Evolutionary conservation across 441 rosid species (phyloP), one percentile per base, ranked within the genome.

Genomic region (Euphorbia celastroides): DNA sequence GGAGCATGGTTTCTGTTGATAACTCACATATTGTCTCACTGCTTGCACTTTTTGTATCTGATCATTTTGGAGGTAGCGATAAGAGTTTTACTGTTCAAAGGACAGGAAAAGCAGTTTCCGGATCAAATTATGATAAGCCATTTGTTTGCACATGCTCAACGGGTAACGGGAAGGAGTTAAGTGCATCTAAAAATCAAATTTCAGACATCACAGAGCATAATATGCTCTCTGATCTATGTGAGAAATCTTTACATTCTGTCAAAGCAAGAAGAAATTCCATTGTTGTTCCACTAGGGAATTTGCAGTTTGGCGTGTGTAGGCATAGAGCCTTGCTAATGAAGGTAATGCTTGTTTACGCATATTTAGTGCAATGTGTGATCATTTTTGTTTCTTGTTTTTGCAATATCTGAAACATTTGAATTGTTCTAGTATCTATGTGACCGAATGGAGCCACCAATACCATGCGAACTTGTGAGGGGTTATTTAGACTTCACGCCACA

Each of bases 61-160:
- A 94, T 81, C 99, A 92, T 83, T 94, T 92, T 86, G 99, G 99
- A 69, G 97, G 99, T 56, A 87, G 96, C 71, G 98, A 92, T 63
- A 86, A 84, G 76, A 79, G 79, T 75, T 70, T 81, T 54, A 48
- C 85, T 72, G 68, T 92, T 75, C 92, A 84, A 76, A 83, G 85
- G 83, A 77, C 85, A 19, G 79, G 93, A 34, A 89, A 83, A 83
- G 80, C 84, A 65, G 89, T 78, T 51, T 94, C 97, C 56, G 97
- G 97, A 78, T 77, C 86, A 54, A 94, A 94, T 74, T 94, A 92
- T 76, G 71, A 36, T 73, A 89, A 86, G 74, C 97, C 99, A 67
- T 92, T 92, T 80, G 68, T 86, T 65, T 94, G 98, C 78, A 94
- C 99, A 51, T 94, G 99, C 75, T 81, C 89, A 68, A 83, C 96